A percentile compares a stretch with the other conserved stretches of the same genome.
Evolutionary conservation across 2,329 filamentous ascomycete genomes (phyloP).

Genomic region (Fusarium sp.): DNA sequence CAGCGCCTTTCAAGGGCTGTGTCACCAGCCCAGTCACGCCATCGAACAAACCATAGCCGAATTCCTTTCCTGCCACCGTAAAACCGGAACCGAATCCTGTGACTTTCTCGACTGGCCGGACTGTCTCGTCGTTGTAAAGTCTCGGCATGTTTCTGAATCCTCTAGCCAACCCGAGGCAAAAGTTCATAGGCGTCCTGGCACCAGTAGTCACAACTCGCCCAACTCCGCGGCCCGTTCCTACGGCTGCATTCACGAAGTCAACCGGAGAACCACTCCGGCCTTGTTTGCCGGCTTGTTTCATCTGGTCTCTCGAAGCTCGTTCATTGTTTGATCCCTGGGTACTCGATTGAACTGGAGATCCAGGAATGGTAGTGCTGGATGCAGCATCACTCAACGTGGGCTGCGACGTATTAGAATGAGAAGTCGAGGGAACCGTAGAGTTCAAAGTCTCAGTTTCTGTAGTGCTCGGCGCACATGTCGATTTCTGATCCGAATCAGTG

Average conservation of each 20-base stretch:
- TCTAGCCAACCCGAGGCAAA: slow-evolving; percentile 82
- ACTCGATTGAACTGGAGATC: slow-evolving; percentile 24
- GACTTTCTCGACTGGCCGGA: slow-evolving; percentile 82
- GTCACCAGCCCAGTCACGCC: slow-evolving; percentile 83
- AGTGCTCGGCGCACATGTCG: slow-evolving; percentile 13
- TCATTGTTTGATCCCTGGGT: slow-evolving; percentile 24
- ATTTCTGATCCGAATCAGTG: slow-evolving; percentile 18
- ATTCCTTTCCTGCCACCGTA: slow-evolving; percentile 80
- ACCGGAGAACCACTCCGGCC: slow-evolving; percentile 37
- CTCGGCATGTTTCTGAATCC: slow-evolving; percentile 90
- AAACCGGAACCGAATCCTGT: slow-evolving; percentile 81
- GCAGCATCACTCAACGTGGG: slow-evolving; percentile 38
- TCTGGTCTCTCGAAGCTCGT: slow-evolving; percentile 29
- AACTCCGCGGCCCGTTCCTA: slow-evolving; percentile 74
- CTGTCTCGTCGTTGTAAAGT: slow-evolving; percentile 85
- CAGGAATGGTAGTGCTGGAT: slow-evolving; percentile 30
- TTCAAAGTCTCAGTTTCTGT: slow-evolving; percentile 12
- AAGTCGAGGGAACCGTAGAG: slow-evolving; percentile 12
- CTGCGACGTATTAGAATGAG: slow-evolving; percentile 40
- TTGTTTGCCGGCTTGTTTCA: slow-evolving; percentile 29
- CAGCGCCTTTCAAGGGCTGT: slow-evolving; percentile 74
- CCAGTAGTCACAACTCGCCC: slow-evolving; percentile 79
- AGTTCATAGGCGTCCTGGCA: slow-evolving; percentile 84
- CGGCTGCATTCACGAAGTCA: slow-evolving; percentile 62
- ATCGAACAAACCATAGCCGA: slow-evolving; percentile 81